Conservation (phyloP, 345 rosid genomes). For the Barbarea vulgaris region DNA sequence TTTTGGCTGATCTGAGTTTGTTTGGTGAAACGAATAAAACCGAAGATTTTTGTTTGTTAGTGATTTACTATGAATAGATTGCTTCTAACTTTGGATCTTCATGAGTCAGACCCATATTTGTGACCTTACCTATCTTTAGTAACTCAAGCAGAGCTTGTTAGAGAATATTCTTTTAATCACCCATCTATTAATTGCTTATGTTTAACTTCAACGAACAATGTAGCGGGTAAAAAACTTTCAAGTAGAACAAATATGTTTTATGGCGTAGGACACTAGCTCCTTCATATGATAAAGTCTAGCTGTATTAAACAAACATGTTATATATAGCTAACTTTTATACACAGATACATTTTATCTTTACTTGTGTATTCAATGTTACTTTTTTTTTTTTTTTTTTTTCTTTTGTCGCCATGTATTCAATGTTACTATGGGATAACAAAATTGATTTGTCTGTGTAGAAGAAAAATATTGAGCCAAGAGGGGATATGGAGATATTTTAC, state of each 20-base stretch:
- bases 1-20: slow-evolving; percentile 10
- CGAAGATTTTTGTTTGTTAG: slow-evolving; percentile 18
- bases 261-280: too few species aligned
- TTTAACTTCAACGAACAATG: not conserved
- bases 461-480: not conserved
- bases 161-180: slow-evolving; percentile 9
- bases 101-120: slow-evolving; percentile 3
- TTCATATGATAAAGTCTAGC: not conserved
- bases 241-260: not conserved
- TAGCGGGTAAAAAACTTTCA: not conserved
- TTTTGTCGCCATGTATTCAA: too few species aligned
- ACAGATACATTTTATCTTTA: not conserved
- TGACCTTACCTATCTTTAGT: slow-evolving; percentile 36
- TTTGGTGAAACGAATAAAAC: slow-evolving; percentile 36
- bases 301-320: not conserved
- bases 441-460: not conserved
- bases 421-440: not conserved
- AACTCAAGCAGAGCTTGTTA: not conserved
- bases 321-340: not conserved
- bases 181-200: not conserved
- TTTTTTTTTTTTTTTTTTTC: too few species aligned
- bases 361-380: too few species aligned
- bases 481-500: not conserved
- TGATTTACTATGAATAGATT: slow-evolving; percentile 33
- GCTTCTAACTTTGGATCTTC: slow-evolving; percentile 34